Percentiles rank a stretch among this genome's conserved stretches.
Evolutionary conservation across 2,329 filamentous ascomycete genomes (phyloP).

Genomic region (Fusarium nygamai): DNA sequence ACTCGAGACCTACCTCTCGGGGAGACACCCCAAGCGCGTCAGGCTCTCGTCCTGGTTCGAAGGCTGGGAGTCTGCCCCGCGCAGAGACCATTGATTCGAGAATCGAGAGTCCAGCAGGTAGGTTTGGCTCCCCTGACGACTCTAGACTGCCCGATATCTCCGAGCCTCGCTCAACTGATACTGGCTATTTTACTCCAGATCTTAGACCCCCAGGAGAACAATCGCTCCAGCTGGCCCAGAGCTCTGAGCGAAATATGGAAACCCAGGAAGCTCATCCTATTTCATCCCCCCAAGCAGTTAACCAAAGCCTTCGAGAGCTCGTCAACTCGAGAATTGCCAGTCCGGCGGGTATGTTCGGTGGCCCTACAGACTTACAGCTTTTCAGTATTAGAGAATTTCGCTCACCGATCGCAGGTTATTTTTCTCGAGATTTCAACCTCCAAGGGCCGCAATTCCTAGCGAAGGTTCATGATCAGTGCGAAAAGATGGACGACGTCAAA

Average conservation of each 20-base stretch:
- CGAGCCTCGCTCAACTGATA: neutral
- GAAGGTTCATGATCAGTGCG: neutral
- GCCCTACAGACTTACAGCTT: neutral
- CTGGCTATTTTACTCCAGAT: neutral
- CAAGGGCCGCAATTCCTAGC: neutral
- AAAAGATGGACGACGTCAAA: neutral
- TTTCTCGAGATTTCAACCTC: neutral
- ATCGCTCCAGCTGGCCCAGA: neutral
- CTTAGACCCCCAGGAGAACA: neutral
- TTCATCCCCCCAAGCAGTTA: neutral
- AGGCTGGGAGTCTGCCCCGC: neutral
- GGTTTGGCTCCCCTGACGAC: neutral
- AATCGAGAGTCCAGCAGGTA: neutral
- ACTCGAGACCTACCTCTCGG: neutral
- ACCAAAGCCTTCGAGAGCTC: neutral
- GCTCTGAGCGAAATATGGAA: neutral
- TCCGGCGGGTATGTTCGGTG: neutral
- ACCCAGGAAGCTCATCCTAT: neutral
- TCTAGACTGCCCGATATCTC: neutral
- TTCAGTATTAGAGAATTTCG: neutral
- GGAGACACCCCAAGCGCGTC: neutral
- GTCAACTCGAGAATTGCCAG: neutral
- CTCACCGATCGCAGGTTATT: conserved; percentile 4
- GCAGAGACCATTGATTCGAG: neutral
- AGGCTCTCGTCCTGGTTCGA: neutral